Percentiles rank a stretch among this genome's conserved stretches.
These are phyloP conservation scores for Bipolaris oryzae DNA, from an alignment of 2,329 filamentous ascomycete genomes.

Conservation along the genomic window DNA sequence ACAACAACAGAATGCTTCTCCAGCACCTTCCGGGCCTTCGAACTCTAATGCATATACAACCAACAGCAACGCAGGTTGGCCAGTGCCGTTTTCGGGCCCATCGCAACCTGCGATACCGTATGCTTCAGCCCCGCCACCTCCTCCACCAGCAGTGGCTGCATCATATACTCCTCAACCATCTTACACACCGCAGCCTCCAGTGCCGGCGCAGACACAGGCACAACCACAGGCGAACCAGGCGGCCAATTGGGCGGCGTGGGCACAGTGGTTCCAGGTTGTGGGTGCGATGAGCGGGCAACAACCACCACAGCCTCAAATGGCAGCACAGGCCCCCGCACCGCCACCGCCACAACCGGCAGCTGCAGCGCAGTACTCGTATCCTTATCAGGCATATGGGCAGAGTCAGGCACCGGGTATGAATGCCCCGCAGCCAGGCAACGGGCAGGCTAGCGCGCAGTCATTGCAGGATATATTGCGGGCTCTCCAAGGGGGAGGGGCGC, in stretches of 20 bases:
- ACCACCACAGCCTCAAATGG: constrained; percentile 26
- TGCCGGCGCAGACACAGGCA: constrained; percentile 5
- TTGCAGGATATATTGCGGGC: constrained; percentile 42
- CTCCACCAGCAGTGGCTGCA: constrained; percentile 23
- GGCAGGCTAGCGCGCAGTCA: constrained; percentile 32
- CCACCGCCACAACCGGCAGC: constrained; percentile 26
- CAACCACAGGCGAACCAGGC: constrained; percentile 35
- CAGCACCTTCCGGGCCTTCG: constrained; percentile 25
- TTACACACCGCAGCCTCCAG: constrained; percentile 21
- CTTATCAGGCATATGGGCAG: constrained; percentile 34
- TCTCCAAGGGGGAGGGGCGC: constrained; percentile 30
- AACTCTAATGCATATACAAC: constrained; percentile 29
- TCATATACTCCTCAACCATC: constrained; percentile 23
- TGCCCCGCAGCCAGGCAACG: constrained; percentile 23
- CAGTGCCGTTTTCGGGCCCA: constrained; percentile 24
- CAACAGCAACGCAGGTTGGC: constrained; percentile 30
- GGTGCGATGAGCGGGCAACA: constrained; percentile 32
- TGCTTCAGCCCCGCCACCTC: constrained; percentile 20
- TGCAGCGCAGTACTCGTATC: constrained; percentile 32
- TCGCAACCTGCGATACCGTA: constrained; percentile 27
- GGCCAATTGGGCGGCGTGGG: constrained; percentile 37
- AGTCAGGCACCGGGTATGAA: constrained; percentile 28
- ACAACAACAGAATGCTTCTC: constrained; percentile 24
- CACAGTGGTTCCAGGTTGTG: constrained; percentile 36
- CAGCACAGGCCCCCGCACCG: constrained; percentile 26